phyloP scores from a whole-genome alignment of 305 asterid genomes.

The Salvia sclarea region DNA sequence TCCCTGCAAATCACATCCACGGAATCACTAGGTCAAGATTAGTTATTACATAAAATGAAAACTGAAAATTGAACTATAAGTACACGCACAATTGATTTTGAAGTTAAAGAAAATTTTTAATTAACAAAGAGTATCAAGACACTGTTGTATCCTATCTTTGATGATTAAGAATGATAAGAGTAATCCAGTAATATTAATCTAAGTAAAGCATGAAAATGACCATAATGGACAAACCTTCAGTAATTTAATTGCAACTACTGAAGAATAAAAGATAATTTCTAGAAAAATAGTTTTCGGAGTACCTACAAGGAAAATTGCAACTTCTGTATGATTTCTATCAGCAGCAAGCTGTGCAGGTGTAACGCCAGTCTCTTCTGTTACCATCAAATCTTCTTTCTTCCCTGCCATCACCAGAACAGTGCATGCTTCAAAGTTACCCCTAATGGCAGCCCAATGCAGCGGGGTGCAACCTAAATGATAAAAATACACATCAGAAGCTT shows the following conservation, averaged over 20 bases:
- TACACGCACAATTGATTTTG: too few relatives aligned
- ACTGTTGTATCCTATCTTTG: constrained; percentile 8
- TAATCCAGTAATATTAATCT: too few relatives aligned
- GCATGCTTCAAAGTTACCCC: constrained; percentile 97
- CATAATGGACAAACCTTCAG: too few relatives aligned
- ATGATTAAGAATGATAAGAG: too few relatives aligned
- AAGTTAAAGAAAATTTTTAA: not conserved
- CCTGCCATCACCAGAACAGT: constrained; percentile 98
- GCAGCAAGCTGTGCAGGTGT: constrained; percentile 98
- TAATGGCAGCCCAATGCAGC: constrained; percentile 97
- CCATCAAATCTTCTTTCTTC: constrained; percentile 88
- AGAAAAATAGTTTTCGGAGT: constrained; percentile 37
- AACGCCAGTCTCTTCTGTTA: constrained; percentile 82
- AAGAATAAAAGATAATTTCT: constrained; percentile 1
- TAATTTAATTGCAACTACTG: too few relatives aligned
- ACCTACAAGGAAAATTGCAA: constrained; percentile 97
- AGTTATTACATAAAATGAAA: too few relatives aligned
- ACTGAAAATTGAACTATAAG: too few relatives aligned
- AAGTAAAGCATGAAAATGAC: too few relatives aligned
- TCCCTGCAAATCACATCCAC: constrained; percentile 61
- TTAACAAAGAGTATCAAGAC: constrained; percentile 8
- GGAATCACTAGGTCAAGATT: constrained; percentile 16
- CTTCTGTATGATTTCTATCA: constrained; percentile 93
- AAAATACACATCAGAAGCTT: constrained; percentile 26
- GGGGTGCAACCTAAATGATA: constrained; percentile 82